A percentile compares a stretch with the other conserved stretches of the same genome.
phyloP scores from a whole-genome alignment of 1,284 basidiomycete genomes.

The Lignosus rhinocerotis region DNA sequence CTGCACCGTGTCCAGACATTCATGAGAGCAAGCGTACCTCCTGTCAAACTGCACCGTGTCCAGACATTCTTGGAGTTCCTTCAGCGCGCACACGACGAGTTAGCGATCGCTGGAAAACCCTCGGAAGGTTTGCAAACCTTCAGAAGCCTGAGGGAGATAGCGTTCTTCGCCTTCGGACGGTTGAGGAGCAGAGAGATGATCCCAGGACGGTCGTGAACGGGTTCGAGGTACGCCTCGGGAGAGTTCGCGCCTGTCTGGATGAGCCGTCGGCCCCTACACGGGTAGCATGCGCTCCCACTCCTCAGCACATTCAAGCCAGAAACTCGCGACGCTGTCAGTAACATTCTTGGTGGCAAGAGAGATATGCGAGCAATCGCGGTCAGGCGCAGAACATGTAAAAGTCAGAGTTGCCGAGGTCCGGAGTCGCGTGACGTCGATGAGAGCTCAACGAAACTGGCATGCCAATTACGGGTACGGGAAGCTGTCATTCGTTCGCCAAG shows the following conservation, averaged over 20 bases:
- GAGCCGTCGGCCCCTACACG: constrained; percentile 7
- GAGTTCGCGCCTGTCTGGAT: constrained; percentile 12
- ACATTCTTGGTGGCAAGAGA: background rate
- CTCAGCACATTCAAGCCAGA: background rate
- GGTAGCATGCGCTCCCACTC: background rate
- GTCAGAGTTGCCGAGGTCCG: background rate
- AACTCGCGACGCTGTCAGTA: constrained; percentile 2
- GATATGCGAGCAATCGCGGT: background rate
- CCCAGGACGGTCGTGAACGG: constrained; percentile 46
- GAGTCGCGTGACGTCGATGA: constrained; percentile 12
- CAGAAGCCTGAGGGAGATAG: constrained; percentile 78
- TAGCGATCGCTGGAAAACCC: background rate
- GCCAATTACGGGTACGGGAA: constrained; percentile 1
- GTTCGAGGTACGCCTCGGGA: constrained; percentile 60
- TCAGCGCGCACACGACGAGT: background rate
- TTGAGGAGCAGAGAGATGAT: constrained; percentile 75
- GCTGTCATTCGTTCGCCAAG: background rate
- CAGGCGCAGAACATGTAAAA: constrained; percentile 6
- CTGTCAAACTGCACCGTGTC: constrained; percentile 70
- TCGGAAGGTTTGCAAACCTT: constrained; percentile 43
- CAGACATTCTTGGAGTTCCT: constrained; percentile 76
- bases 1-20: constrained; percentile 64
- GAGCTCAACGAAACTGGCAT: constrained; percentile 5
- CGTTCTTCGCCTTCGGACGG: constrained; percentile 85
- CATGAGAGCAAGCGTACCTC: constrained; percentile 43